These are phyloP conservation scores for Spinellus fusiger DNA, from an alignment of 192 early-diverging fungal species.

Conservation along the genomic window DNA sequence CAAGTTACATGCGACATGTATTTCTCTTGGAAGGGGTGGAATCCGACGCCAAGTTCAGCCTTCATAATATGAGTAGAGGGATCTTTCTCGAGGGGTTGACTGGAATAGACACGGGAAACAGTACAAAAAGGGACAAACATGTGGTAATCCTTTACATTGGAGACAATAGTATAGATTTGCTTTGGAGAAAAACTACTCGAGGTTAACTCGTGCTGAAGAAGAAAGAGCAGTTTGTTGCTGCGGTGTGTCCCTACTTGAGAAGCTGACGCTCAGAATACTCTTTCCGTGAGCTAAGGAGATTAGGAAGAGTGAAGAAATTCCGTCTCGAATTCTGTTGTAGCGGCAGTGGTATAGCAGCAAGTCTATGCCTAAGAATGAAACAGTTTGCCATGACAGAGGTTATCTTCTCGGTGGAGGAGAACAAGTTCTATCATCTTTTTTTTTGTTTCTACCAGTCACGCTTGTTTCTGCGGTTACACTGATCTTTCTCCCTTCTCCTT, in stretches of 20 bases:
- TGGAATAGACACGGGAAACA: conserved; percentile 50
- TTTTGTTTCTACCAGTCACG: neutral
- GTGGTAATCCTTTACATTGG: conserved; percentile 76
- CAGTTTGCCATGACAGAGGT: no score
- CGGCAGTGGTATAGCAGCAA: no score
- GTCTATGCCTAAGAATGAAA: no score
- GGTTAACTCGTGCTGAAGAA: neutral
- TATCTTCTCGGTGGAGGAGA: no score
- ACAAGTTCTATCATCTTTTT: neutral
- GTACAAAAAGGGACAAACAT: conserved; percentile 83
- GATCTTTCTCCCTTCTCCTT: conserved; percentile 1
- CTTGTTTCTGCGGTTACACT: neutral
- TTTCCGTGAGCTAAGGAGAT: conserved; percentile 8
- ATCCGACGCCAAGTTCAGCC: conserved; percentile 79
- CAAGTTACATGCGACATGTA: conserved; percentile 76
- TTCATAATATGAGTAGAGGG: conserved; percentile 32
- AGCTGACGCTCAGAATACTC: conserved; percentile 12
- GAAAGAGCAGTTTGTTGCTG: neutral
- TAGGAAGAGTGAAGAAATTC: conserved; percentile 9
- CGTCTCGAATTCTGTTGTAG: no score
- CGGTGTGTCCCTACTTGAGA: conserved; percentile 4
- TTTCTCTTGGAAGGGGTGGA: conserved; percentile 66
- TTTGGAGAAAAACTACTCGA: conserved; percentile 60
- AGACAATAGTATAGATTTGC: conserved; percentile 76
- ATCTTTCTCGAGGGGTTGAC: conserved; percentile 18